phyloP scores from a whole-genome alignment of 495 filamentous ascomycete genomes.

The Hyphodiscus hymeniophilus region DNA sequence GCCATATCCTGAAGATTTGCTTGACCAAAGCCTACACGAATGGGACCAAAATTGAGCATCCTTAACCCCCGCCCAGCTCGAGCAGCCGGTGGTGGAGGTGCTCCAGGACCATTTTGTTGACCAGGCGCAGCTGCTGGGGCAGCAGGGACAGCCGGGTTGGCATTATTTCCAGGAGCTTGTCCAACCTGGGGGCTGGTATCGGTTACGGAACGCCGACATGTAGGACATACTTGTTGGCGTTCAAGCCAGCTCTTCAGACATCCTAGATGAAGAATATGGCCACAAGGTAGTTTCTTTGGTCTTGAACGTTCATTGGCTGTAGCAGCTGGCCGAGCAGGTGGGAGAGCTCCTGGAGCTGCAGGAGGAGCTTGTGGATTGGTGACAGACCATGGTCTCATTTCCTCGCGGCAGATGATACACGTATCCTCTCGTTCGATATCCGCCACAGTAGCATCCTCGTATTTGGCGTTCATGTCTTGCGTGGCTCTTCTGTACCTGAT shows the following conservation, averaged over 20 bases:
- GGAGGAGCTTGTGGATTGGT: constrained; percentile 21
- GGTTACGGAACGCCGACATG: constrained; percentile 78
- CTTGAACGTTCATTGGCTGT: constrained; percentile 69
- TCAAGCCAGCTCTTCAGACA: constrained; percentile 98
- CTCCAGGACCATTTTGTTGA: constrained; percentile 19
- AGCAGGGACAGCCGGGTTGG: constrained; percentile 24
- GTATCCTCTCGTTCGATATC: constrained; percentile 81
- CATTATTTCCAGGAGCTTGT: constrained; percentile 23
- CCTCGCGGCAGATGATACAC: constrained; percentile 96
- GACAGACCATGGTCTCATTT: constrained; percentile 73
- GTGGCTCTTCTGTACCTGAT: constrained; percentile 82
- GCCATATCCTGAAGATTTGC: constrained; percentile 21
- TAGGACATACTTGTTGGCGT: constrained; percentile 94
- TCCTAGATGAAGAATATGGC: constrained; percentile 88
- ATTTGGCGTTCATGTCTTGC: constrained; percentile 82
- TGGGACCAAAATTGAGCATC: constrained; percentile 54
- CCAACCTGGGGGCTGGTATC: constrained; percentile 22
- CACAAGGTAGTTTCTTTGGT: constrained; percentile 92
- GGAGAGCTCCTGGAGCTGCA: constrained; percentile 29
- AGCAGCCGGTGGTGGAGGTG: constrained; percentile 17
- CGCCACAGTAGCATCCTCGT: constrained; percentile 84
- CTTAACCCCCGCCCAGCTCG: constrained; percentile 31
- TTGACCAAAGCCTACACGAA: constrained; percentile 49
- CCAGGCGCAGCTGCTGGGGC: constrained; percentile 18
- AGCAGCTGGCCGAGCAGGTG: constrained; percentile 29